Base-by-base conservation (phyloP, 2,329 filamentous ascomycete species). In the Aspergillus luchuensis region DNA sequence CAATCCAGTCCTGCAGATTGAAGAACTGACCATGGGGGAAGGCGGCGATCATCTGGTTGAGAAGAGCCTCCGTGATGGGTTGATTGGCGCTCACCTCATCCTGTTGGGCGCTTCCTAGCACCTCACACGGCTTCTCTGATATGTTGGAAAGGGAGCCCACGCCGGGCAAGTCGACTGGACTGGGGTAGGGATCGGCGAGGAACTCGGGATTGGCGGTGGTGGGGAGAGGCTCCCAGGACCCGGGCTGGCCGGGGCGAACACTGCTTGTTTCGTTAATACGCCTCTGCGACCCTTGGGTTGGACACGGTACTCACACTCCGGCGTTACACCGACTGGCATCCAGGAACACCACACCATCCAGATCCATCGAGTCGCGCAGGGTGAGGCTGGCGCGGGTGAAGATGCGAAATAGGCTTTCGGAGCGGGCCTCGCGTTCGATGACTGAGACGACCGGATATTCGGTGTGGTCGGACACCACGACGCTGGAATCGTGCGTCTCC, bases 311-410 rank as follows among this genome's bases (percentile, higher is more conserved):
- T 67, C 13, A 71, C 69, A 71, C 66, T 58, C 66, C 67, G 13
- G 65, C 61, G 38, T 69, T 67, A 43, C 62, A 68, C 11, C 59
- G 68, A 28, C 65, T 25, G 5, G 68, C 63, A 63, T 68, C 61
- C 3, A 78, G 65, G n/a, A 76, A 75, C 0, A 72, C 67, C 2
- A 69, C 66, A 4, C 79, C 79, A 21, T 78, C 76, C 0, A 79
- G 67, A 49, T 80, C 75, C 49, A 82, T 69, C 0, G 79, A 76
- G 28, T 79, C 71, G 3, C 76, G 71, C 15, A 83, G 72, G 1
- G 81, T 74, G 6, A 72, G 70, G 38, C 80, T 78, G 5, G 80
- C 81, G 19, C 77, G 78, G 0, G 76, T 71, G 33, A 82, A 81
- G 2, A 82, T 70, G 8, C 66, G 61, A 2, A 56, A 39, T 17